Percentiles rank a stretch among this genome's conserved stretches.
Evolutionary conservation across 768 basidiomycete species (phyloP).

Genomic region (Lactarius trivialis): DNA sequence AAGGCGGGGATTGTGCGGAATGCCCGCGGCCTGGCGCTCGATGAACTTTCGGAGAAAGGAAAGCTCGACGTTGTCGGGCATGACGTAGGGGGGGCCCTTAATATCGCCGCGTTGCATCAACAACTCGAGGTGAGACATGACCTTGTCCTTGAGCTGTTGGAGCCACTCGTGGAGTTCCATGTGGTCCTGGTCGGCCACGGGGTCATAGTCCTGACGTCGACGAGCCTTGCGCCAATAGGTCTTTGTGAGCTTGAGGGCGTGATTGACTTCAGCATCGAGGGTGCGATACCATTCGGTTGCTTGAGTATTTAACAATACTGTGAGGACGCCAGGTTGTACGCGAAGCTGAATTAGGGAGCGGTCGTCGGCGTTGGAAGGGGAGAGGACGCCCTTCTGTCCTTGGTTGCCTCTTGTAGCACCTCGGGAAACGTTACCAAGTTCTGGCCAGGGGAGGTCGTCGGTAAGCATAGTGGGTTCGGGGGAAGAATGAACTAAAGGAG

Average conservation of each 20-base stretch:
- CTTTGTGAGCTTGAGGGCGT: conserved; percentile 77
- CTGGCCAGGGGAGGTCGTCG: conserved; percentile 83
- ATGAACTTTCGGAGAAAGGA: conserved; percentile 77
- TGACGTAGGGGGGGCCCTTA: conserved; percentile 72
- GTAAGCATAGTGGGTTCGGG: conserved; percentile 34
- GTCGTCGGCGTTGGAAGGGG: conserved; percentile 66
- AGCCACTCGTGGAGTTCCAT: conserved; percentile 88
- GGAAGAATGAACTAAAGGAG: conserved; percentile 8
- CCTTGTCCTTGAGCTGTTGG: conserved; percentile 82
- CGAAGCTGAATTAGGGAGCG: conserved; percentile 72
- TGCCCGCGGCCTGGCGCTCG: conserved; percentile 67
- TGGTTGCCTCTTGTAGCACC: conserved; percentile 82
- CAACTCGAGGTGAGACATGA: conserved; percentile 80
- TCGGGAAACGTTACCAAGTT: conserved; percentile 77
- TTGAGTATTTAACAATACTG: conserved; percentile 65
- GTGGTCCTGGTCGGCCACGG: conserved; percentile 79
- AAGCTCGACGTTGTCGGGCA: conserved; percentile 75
- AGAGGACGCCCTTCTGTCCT: conserved; percentile 75
- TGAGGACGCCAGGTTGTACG: conserved; percentile 77
- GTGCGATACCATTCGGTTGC: conserved; percentile 79
- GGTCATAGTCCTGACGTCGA: conserved; percentile 81
- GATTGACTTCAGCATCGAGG: conserved; percentile 72
- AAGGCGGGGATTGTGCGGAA: conserved; percentile 75
- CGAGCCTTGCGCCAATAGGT: conserved; percentile 73
- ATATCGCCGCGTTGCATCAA: conserved; percentile 87